phyloP scores from a whole-genome alignment of 306 rosid species.

The Malus fusca region DNA sequence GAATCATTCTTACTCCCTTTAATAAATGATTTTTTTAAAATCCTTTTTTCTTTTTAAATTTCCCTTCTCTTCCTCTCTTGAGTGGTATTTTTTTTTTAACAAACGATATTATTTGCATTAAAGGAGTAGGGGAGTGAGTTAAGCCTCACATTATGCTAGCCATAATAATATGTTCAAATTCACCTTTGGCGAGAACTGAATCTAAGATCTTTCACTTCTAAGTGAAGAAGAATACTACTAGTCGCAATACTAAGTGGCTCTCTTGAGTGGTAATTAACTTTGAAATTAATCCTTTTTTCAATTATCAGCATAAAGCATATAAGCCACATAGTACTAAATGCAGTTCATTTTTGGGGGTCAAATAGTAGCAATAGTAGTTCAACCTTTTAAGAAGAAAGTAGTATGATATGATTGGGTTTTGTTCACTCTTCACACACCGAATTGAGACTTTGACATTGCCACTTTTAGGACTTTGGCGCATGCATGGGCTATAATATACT shows the following conservation, averaged over 20 bases:
- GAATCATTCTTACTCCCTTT: too few species aligned
- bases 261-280: neutral
- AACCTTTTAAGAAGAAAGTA: neutral
- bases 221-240: rapidly evolving
- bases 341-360: too few species aligned
- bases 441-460: neutral
- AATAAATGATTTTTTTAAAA: too few species aligned
- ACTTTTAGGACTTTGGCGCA: neutral
- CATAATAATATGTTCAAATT: too few species aligned
- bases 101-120: too few species aligned
- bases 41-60: neutral
- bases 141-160: too few species aligned
- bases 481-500: neutral
- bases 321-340: neutral
- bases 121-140: too few species aligned
- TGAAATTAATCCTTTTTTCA: neutral
- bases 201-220: too few species aligned
- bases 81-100: neutral
- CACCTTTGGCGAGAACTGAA: too few species aligned
- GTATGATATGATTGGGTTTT: neutral
- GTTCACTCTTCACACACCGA: neutral
- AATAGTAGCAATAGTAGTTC: neutral
- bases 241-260: too few species aligned
- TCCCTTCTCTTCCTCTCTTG: neutral
- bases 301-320: neutral